Evolutionary conservation across 441 rosid species (phyloP), one percentile per base, ranked within the genome.

Genomic region (Mallotus repandus): DNA sequence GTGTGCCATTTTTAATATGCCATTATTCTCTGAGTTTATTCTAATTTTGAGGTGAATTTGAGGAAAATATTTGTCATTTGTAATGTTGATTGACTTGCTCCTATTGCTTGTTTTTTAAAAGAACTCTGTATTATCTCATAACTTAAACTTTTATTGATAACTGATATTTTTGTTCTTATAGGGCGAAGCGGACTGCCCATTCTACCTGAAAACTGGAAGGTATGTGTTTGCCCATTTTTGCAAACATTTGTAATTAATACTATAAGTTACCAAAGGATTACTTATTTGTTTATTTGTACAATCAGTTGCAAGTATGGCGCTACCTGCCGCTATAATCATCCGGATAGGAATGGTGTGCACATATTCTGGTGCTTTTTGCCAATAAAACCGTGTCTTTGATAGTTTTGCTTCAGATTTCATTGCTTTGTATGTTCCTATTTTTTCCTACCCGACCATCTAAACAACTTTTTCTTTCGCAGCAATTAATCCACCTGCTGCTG

Each of bases 131-230:
- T 75, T 50, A 35, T 63, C 19, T 61, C 59, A 38, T 2, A 65
- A 68, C 60, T 14, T 61, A 54, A 53, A 21, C 46, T 48, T 70
- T 59, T 12, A 9, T 67, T 63, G 57, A 79, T 69, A 29, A 46
- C 9, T 53, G 38, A 61, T 65, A 53, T 53, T 78, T 78, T 83
- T 65, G 8, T 77, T 71, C 48, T 77, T 41, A 66, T 83, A 95
- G 99, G 94, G 88, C 60, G 99, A 95, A 86, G 87, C 71, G 77
- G 97, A 92, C 80, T 92, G 99, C 72, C 98, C 98, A 67, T 95
- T 95, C 85, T 92, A 95, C 82, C 78, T 92, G 79, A 92, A 91
- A 90, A 95, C 96, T 58, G 96, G 98, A 81, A 95, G 98, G 99
- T 95, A 77, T 81, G 66, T 78, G 63, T 66, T 69, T 68, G 32